Evolutionary conservation across 2,329 filamentous ascomycete species (phyloP), one percentile per base, ranked within the genome.

Genomic region (Colletotrichum tofieldiae): DNA sequence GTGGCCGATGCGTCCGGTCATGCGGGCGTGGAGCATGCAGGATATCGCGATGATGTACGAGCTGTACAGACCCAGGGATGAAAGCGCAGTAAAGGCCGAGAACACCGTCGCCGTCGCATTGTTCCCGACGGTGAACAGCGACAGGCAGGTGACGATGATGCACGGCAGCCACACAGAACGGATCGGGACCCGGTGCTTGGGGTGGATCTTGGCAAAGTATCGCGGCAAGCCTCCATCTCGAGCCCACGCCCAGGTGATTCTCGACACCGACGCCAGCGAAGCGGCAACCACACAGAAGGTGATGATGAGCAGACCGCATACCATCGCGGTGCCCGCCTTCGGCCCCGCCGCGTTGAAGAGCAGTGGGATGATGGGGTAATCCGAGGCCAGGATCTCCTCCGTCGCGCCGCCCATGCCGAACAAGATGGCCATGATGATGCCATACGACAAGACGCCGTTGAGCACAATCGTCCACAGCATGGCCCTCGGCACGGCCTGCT

Each of bases 361-460:
- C 11, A 72, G 14, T 11, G 69, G 69, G 45, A 72, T 72, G 29
- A 72, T 72, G 16, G 69, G 69, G 12, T 72, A 72, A 16, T 72
- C 69, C 6, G 69, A 72, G 8, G 41, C 32, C 51, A 72, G 51
- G 12, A 72, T 59, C 4, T 63, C 69, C n/a, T 72, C 69, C 20
- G 60, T 63, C 32, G 69, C 49, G 43, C 66, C 65, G n/a, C 69
- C 69, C 69, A 72, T 72, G 11, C 65, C 69, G 37, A 72, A 69
- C 35, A 72, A 4, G 26, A 72, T 72, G 20, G 69, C 69, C 58
- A 72, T 12, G 29, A 72, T 72, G 37, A 72, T 69, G 9, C 65
- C 69, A 1, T 72, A 72, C 29, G 69, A 72, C 75, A 86, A 85
- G 39, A 86, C 82, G 65, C 85, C 84, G 16, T 78, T 76, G 8